Evolutionary conservation across 2,329 filamentous ascomycete species (phyloP), one percentile per base, ranked within the genome.

Genomic region (Monosporascus sp.): DNA sequence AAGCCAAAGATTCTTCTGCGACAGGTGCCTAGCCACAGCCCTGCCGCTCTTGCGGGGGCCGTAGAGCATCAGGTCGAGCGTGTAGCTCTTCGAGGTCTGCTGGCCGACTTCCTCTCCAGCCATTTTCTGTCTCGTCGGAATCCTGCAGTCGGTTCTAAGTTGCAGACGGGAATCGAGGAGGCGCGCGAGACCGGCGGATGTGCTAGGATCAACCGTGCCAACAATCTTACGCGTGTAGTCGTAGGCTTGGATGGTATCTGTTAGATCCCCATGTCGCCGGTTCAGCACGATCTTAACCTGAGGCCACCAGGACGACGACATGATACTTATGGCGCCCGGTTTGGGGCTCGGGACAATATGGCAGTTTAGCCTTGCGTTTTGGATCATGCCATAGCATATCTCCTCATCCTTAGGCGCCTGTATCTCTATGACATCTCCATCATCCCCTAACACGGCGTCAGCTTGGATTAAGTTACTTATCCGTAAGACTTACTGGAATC

Each of bases 351-450:
- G 91, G 2, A 93, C 82, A 37, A 76, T 73, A 62, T 83, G 79
- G 56, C 86, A 87, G 58, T 86, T 84, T 43, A 94, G 75, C 51
- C 75, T 81, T 2, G 85, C 81, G 19, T 78, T 80, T 52, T 90
- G 85, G 20, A 95, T 71, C 71, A 88, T 87, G 43, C 91, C 91
- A 64, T 89, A 91, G 70, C 90, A 95, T 3, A 95, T 87, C 63
- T 90, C 84, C 65, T 89, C 82, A 20, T 85, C 79, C 47, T 76
- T 80, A 31, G 83, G 77, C 52, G 88, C 80, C 43, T 79, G 77
- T 16, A 85, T 69, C 37, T 84, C 73, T 20, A 79, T 70, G 4
- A 84, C 64, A 9, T 87, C 82, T 26, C 84, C 81, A 44, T 88
- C 85, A 19, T 75, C 77, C 24, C 55, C 68, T 59, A 64, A 64